Base-by-base conservation (phyloP, 768 basidiomycete species). In the Amanita molliuscula region DNA sequence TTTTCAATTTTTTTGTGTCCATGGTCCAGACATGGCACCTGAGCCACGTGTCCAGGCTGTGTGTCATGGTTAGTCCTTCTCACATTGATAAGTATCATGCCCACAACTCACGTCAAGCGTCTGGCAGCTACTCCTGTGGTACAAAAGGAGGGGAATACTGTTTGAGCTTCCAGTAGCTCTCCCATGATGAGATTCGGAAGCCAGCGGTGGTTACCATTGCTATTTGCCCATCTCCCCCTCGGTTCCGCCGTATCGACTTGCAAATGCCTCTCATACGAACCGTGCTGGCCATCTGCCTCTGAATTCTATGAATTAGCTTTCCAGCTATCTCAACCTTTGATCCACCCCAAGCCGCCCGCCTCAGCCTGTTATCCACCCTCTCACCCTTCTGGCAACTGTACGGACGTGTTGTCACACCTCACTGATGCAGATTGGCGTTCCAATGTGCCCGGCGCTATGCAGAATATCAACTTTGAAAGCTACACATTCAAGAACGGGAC, bases 291-390 rank as follows among this genome's bases (percentile, higher is more conserved):
- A 1, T 61, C 56, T 18, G 38, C 59, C 0, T 29, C 59, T 2
- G 58, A 61, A 1, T 72, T 74, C 53, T 33, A 59, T 6, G 33
- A 52, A 6, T 62, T 76, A 8, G 53, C 63, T 8, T 55, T 58
- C 3, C 60, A 67, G 43, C 41, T 78, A 21, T 75, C 75, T 1
- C 71, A 71, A 31, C 72, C 72, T 0, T 63, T 77, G 26, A 44
- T 78, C 6, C 56, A 62, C 15, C 76, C 74, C 0, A 40, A 58
- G 0, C 71, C 75, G 0, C 64, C 67, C 3, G 71, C 67, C 1
- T 63, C 63, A 1, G 61, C 65, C 1, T 77, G 74, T 54, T 76
- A 77, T 50, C 65, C 73, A 0, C 31, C 52, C 6, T 54, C 57
- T 0, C 42, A 62, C 18, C 64, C 67, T 0, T 66, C 66, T 5